Evolutionary conservation across 1,284 basidiomycete species (phyloP), one percentile per base, ranked within the genome.

Genomic region (Retiboletus flavoniger): DNA sequence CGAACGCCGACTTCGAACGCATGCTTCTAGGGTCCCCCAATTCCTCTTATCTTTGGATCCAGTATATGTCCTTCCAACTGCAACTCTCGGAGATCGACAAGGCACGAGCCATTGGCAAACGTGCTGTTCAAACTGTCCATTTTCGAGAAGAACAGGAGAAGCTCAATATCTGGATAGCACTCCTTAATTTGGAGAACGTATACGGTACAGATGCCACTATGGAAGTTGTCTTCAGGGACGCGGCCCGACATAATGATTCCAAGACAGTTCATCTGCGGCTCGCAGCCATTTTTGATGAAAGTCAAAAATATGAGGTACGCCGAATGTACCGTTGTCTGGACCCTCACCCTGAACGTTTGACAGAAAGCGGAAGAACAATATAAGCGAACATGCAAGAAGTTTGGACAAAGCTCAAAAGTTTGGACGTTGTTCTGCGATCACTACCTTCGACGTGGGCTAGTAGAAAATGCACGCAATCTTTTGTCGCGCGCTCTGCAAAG

Each of bases 11-110:
- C 68, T 99, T 98, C 65, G 97, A 99, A 73, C 87, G 97, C 14
- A 76, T 95, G 19, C 81, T 99, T 34, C 80, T 98, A 28, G 91
- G 93, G n/a, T 96, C 95, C 0, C 97, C 97, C 4, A 95, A 98
- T 72, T 98, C 94, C 13, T 99, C 98, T 0, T 98, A 89, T 75
- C 81, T 99, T 39, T 99, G 97, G 97, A 90, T 99, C 58, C 96
- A 98, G 72, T 99, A 96, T 73, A 98, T 99, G 93, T 96, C 95
- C 6, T 97, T 98, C 83, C 93, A 96, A 61, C 79, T 99, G 5
- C 93, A 95, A 63, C 83, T 99, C 14, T 94, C 95, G 41, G 96
- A 99, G 72, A 80, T 98, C 42, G 94, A 95, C 63, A 95, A 95
- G 73, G 97, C 96, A 14, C 84, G 95, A 35, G 84, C 89, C 66